Conservation (phyloP, 129 eudicot genomes). For the Flaveria sonorensis region DNA sequence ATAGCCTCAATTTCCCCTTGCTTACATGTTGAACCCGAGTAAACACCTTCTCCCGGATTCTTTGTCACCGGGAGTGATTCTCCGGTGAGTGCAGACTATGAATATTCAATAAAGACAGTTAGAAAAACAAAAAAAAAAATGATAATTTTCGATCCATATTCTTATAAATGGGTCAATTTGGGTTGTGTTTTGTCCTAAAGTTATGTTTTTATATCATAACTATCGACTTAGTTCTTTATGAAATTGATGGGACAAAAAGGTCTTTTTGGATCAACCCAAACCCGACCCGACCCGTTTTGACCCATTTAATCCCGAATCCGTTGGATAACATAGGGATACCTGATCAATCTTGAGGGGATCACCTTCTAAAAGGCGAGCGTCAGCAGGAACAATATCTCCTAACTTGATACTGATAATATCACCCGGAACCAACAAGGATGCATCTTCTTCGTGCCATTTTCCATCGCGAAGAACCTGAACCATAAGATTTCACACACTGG, state of each 20-base stretch:
- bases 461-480: slow-evolving; percentile 69
- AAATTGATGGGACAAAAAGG: background rate
- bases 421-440: slow-evolving; percentile 74
- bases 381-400: slow-evolving; percentile 85
- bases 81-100: slow-evolving; percentile 88
- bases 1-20: slow-evolving; percentile 89
- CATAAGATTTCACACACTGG: background rate
- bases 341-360: slow-evolving; percentile 91
- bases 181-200: background rate
- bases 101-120: background rate
- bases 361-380: slow-evolving; percentile 89
- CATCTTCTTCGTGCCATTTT: slow-evolving; percentile 85
- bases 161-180: background rate
- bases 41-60: slow-evolving; percentile 77
- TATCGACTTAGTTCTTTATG: background rate
- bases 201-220: background rate
- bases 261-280: background rate
- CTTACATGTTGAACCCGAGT: slow-evolving; percentile 90
- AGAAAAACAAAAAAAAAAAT: background rate
- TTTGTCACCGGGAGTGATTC: slow-evolving; percentile 89
- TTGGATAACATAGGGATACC: slow-evolving; percentile 34
- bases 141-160: no score
- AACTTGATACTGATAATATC: slow-evolving; percentile 84
- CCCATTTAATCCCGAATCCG: background rate
- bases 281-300: background rate